Base-by-base conservation (phyloP, 768 basidiomycete species). In the Psilocybe azurescens region DNA sequence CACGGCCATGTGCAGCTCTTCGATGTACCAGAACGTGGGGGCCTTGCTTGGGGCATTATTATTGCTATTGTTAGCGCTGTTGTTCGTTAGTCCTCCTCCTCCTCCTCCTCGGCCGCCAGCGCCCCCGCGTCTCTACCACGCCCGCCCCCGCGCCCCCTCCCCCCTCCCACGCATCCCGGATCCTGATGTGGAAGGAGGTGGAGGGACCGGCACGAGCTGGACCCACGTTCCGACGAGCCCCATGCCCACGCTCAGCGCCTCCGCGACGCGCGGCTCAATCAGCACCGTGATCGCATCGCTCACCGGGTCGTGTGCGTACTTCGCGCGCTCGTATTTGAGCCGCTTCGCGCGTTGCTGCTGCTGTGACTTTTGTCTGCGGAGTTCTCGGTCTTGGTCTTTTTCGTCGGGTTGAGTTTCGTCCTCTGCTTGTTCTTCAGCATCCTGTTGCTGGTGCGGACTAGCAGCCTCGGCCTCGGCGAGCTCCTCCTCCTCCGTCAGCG, bases 221-320 rank as follows among this genome's bases (percentile, higher is more conserved):
- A 88, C 79, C 81, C 83, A 90, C 56, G 81, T 80, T 10, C 83
- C 89, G 2, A 77, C 79, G 20, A 90, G 63, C 3, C 86, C 88
- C 78, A 89, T 81, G 8, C 87, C 86, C 9, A 78, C 71, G 2
- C 64, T 56, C 41, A 88, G 64, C 44, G 71, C 73, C 36, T 83
- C 75, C 13, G 77, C 75, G 0, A 78, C 69, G 10, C 73, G 71
- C 3, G 81, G 78, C 20, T 79, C 75, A 7, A 89, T 72, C 33
- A 88, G 78, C 11, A 90, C 74, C 1, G 75, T 78, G 69, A 90
- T 86, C 53, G 73, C 79, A 59, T 89, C 86, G 60, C 74, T 77
- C 59, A 72, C 71, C 10, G 82, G 79, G 55, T 83, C 73, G 68
- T 87, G 71, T 65, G 44, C 51, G 48, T 60, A 65, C 39, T 51